Conservation (phyloP, 106 monocot species). For the Agapanthus africanus region DNA sequence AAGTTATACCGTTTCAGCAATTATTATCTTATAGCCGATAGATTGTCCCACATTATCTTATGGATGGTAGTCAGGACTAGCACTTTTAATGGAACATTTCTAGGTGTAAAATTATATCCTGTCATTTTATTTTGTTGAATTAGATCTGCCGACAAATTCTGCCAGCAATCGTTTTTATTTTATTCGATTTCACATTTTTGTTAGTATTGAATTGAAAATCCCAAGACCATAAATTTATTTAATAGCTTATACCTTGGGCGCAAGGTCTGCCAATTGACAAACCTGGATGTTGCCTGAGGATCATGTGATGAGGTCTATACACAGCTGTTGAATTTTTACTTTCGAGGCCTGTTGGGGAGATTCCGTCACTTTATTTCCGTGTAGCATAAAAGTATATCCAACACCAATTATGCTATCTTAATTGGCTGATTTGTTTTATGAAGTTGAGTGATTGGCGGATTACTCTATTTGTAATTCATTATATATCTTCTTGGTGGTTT, state of each 20-base stretch:
- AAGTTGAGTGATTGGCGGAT: background rate
- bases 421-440: background rate
- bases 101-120: background rate
- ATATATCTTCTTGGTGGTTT: background rate
- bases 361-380: background rate
- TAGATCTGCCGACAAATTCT: background rate
- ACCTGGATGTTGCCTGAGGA: background rate
- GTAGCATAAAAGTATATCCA: background rate
- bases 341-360: background rate
- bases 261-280: too few relatives aligned
- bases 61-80: background rate
- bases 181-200: background rate
- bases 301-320: background rate
- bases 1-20: background rate
- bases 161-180: background rate
- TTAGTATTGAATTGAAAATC: background rate
- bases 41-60: background rate
- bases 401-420: too few relatives aligned
- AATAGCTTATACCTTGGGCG: background rate
- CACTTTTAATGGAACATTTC: background rate
- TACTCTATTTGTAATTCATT: background rate
- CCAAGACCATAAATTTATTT: background rate
- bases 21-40: background rate
- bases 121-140: background rate
- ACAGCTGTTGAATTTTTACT: background rate